phyloP scores from a whole-genome alignment of 768 basidiomycete species.

The Lentinus brumalis region DNA sequence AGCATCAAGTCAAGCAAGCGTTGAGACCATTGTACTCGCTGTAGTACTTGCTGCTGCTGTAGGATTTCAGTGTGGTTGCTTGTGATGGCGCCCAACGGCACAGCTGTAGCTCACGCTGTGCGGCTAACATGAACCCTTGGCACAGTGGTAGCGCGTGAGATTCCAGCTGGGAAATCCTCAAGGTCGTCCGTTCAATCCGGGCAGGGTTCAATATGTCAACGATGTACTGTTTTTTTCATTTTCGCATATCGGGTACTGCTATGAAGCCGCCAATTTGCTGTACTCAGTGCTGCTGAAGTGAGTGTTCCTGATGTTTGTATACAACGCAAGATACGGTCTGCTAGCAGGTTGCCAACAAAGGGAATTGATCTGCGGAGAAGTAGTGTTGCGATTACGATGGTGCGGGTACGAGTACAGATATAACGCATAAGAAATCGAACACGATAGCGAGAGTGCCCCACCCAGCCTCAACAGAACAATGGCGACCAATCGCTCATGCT shows the following conservation, averaged over 20 bases:
- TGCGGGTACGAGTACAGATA: background rate
- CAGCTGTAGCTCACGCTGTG: too few species aligned
- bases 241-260: too few species aligned
- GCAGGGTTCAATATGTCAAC: background rate
- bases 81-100: background rate
- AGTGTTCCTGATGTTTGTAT: too few species aligned
- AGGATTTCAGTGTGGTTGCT: too few species aligned
- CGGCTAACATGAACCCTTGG: slow-evolving; percentile 5
- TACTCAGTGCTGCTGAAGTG: too few species aligned
- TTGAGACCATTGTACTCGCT: background rate
- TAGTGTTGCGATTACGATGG: too few species aligned
- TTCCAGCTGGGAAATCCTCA: slow-evolving; percentile 12
- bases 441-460: background rate
- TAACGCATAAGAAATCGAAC: too few species aligned
- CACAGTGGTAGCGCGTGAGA: slow-evolving; percentile 13
- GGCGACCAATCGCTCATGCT: background rate
- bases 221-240: too few species aligned
- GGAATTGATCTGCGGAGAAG: too few species aligned
- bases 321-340: too few species aligned
- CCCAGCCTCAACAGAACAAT: background rate
- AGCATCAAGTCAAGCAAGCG: slow-evolving; percentile 22
- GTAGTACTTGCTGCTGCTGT: background rate
- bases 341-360: too few species aligned
- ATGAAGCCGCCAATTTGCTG: too few species aligned
- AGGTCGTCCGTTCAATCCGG: slow-evolving; percentile 13